A percentile compares a stretch with the other conserved stretches of the same genome.
Evolutionary conservation across 768 basidiomycete genomes (phyloP).

Genomic region (Psilocybe subaeruginosa): DNA sequence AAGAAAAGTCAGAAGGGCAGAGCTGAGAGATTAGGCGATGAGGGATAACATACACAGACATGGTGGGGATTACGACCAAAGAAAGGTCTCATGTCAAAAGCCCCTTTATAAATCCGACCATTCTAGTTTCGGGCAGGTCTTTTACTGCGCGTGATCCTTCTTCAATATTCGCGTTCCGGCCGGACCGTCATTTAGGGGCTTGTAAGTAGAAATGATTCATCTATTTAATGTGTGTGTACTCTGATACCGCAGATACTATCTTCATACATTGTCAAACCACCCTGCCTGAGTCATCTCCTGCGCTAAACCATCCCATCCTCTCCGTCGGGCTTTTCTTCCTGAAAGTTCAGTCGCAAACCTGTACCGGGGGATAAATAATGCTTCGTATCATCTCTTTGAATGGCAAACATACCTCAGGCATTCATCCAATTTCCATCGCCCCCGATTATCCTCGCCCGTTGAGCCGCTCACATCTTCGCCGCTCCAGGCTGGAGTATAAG

Average conservation of each 20-base stretch:
- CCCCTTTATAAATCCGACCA: constrained; percentile 14
- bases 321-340: constrained; percentile 69
- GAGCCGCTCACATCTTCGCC: constrained; percentile 35
- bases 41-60: constrained; percentile 14
- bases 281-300: constrained; percentile 76
- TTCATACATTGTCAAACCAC: constrained; percentile 59
- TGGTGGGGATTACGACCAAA: constrained; percentile 22
- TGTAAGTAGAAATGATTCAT: background rate
- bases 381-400: background rate
- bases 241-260: background rate
- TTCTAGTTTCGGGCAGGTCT: constrained; percentile 22
- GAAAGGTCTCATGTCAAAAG: constrained; percentile 1
- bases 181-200: constrained; percentile 4
- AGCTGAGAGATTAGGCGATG: background rate
- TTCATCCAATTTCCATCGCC: constrained; percentile 81
- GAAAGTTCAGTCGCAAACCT: constrained; percentile 88
- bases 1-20: background rate
- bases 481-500: constrained; percentile 66
- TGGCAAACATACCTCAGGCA: constrained; percentile 62
- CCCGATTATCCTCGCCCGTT: constrained; percentile 42
- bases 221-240: no score
- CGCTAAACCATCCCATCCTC: constrained; percentile 67
- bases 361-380: background rate
- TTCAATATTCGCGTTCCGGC: background rate
- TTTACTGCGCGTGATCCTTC: background rate